A percentile compares a stretch with the other conserved stretches of the same genome.
Evolutionary conservation across 2,329 filamentous ascomycete species (phyloP).

Genomic region (Botrytis porri): DNA sequence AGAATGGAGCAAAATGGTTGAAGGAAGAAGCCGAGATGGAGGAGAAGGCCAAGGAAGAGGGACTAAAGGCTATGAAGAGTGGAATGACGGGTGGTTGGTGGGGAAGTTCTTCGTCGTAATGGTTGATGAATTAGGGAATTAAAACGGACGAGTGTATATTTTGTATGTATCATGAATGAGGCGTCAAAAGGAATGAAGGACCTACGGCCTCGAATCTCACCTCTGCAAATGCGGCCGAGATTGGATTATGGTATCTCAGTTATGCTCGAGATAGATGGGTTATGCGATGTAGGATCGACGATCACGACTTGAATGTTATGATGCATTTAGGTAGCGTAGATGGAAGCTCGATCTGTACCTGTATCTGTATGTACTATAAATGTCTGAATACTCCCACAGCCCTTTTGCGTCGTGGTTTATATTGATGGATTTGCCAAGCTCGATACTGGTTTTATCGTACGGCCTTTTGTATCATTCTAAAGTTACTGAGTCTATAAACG

Average conservation of each 20-base stretch:
- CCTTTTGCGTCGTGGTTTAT: background rate
- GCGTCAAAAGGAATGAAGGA: conserved; percentile 7
- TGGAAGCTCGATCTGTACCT: background rate
- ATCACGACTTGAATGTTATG: background rate
- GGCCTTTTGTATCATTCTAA: background rate
- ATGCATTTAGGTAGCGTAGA: conserved; percentile 1
- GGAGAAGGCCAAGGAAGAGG: conserved; percentile 86
- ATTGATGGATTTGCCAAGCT: background rate
- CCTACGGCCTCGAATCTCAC: conserved; percentile 3
- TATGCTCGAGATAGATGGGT: background rate
- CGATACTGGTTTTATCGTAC: background rate
- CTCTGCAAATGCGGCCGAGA: conserved; percentile 4
- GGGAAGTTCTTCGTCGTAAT: conserved; percentile 25
- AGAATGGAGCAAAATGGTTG: conserved; percentile 93
- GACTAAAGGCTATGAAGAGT: conserved; percentile 88
- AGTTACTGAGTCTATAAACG: background rate
- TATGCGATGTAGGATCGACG: background rate
- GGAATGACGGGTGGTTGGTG: conserved; percentile 61
- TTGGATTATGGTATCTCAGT: background rate
- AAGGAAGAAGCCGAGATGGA: conserved; percentile 87
- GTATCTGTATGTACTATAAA: conserved; percentile 1
- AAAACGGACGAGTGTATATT: conserved; percentile 6
- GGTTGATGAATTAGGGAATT: background rate
- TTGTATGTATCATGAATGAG: conserved; percentile 9
- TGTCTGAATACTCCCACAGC: background rate